Percentiles rank a stretch among this genome's conserved stretches.
Evolutionary conservation across 2,329 filamentous ascomycete genomes (phyloP).

Genomic region (Alternaria burnsii): DNA sequence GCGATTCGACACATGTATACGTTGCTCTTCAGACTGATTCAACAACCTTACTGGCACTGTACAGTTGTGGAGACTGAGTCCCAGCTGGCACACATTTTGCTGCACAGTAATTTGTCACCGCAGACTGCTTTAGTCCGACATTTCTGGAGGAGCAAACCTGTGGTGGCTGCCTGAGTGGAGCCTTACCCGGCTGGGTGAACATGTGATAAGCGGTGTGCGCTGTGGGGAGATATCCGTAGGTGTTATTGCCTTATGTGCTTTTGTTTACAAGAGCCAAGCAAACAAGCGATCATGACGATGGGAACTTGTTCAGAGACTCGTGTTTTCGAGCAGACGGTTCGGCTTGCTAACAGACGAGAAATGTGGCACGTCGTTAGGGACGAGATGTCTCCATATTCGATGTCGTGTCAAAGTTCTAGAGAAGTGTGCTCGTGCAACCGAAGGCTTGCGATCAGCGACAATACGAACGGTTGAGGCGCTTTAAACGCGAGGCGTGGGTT

Average conservation of each 20-base stretch:
- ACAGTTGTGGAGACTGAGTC: not conserved
- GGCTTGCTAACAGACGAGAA: not conserved
- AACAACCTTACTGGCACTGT: not conserved
- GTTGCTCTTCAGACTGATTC: not conserved
- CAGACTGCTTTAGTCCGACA: not conserved
- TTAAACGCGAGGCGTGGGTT: conserved; percentile 2
- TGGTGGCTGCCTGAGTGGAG: conserved; percentile 3
- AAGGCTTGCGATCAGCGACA: not conserved
- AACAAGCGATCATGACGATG: not conserved
- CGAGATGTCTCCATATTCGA: not conserved
- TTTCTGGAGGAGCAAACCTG: not conserved
- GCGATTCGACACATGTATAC: not conserved
- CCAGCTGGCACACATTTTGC: not conserved
- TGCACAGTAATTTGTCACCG: conserved; percentile 11
- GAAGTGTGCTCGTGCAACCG: not conserved
- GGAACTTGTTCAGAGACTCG: not conserved
- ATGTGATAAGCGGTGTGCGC: not conserved
- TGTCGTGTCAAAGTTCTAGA: not conserved
- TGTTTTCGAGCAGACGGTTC: not conserved
- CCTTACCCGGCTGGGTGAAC: not conserved
- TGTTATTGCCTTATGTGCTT: not conserved
- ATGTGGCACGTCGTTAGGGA: not conserved
- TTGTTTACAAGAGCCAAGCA: not conserved
- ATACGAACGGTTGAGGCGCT: not conserved
- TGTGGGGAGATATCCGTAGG: not conserved